phyloP scores from a whole-genome alignment of 1,284 basidiomycete genomes.

The Xanthoconium separans region DNA sequence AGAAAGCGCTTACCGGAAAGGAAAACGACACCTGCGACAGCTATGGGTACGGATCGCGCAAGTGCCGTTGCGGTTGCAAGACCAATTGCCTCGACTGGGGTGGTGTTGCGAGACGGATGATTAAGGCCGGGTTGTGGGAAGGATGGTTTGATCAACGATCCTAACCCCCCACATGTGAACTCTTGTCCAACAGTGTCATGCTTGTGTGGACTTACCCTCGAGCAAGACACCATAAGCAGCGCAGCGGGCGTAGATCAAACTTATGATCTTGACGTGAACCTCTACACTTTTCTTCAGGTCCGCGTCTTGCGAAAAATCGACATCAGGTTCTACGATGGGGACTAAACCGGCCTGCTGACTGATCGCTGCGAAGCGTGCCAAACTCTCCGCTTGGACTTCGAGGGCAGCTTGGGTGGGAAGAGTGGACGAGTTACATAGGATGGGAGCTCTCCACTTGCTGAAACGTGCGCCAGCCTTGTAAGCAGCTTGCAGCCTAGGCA shows the following conservation, averaged over 20 bases:
- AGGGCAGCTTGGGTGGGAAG: constrained; percentile 42
- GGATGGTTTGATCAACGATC: constrained; percentile 51
- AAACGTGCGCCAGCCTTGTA: constrained; percentile 47
- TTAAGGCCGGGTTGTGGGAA: constrained; percentile 51
- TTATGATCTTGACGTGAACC: constrained; percentile 46
- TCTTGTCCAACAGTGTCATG: background rate
- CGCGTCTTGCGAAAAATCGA: constrained; percentile 50
- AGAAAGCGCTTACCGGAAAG: constrained; percentile 41
- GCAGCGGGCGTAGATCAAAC: constrained; percentile 46
- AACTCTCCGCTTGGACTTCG: constrained; percentile 44
- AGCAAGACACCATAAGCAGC: constrained; percentile 46
- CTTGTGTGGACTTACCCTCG: constrained; percentile 38
- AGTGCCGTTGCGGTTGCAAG: constrained; percentile 48
- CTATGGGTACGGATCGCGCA: constrained; percentile 44
- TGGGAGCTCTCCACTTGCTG: constrained; percentile 51
- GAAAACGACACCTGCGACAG: constrained; percentile 50
- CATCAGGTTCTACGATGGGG: constrained; percentile 54
- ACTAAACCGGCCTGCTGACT: constrained; percentile 51
- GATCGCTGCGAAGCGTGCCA: constrained; percentile 46
- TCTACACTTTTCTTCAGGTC: constrained; percentile 45
- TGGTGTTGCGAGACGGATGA: constrained; percentile 37
- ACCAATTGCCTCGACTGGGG: constrained; percentile 44
- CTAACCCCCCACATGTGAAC: constrained; percentile 21
- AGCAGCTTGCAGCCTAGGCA: constrained; percentile 42
- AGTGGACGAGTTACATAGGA: constrained; percentile 41